Base-by-base conservation (phyloP, 1,284 basidiomycete species). In the Sanghuangporus weigelae region DNA sequence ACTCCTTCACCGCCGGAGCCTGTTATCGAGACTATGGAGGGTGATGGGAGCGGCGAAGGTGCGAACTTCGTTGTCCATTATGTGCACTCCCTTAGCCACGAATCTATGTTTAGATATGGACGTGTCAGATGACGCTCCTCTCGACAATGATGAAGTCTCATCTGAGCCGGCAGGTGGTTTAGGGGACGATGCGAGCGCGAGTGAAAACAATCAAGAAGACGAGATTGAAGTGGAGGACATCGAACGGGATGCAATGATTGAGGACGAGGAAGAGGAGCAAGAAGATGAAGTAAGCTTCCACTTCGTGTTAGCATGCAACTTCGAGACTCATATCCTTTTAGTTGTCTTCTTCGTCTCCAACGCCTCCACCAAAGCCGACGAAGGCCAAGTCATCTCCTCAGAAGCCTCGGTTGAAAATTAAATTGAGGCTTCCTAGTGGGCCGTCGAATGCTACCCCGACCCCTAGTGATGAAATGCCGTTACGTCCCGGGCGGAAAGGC, bases 381-480 rank as follows among this genome's bases (percentile, higher is more conserved):
- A 62, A 59, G 23, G 36, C 50, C 16, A 65, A 62, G 44, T 36
- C 57, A 3, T 21, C 70, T 11, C 67, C 67, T 44, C 68, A 72
- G 57, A 73, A 71, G 56, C 77, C 79, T 12, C 76, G 80, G 5
- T 77, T 89, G n/a, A 85, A 84, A 68, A 87, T 89, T 70, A 87
- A 82, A 68, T 77, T 89, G 55, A 88, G 85, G 71, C 73, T 87
- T 5, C 83, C 85, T 7, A 73, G 75, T 8, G 74, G 76, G 50
- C 73, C 71, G 67, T 65, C 78, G 51, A 74, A 79, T 40, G 75
- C 76, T 7, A 78, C 79, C 1, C 56, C 62, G 23, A 78, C 79
- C 1, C 77, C 77, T 1, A 73, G 72, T 48, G 70, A 68, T 54
- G 69, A 66, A 60, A 63, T 69, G 58, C 75, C 73, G 11, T 67